Base-by-base conservation (phyloP, 768 basidiomycete genomes). In the Termitomyces sp. region DNA sequence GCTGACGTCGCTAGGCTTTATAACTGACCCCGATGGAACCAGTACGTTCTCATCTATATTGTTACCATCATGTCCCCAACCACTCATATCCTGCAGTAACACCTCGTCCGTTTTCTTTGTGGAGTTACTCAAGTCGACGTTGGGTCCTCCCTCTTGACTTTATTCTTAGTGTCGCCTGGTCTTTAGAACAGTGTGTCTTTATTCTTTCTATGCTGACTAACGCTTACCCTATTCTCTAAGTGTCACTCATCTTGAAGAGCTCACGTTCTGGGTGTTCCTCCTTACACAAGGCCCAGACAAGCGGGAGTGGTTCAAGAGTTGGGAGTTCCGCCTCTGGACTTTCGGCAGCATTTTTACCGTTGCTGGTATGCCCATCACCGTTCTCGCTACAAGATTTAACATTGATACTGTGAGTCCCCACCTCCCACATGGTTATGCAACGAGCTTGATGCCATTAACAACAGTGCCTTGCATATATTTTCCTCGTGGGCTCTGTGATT, bases 201-300 rank as follows among this genome's bases (percentile, higher is more conserved):
- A 24, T 49, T 39, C n/a, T 29, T 46, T 16, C 55, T 13, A 46
- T 56, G 47, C 44, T 34, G 39, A 5, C 26, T 58, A 39, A 56
- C 46, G 49, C 20, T 57, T 47, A 20, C n/a, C 62, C 49, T 46
- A 26, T 39, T 36, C 31, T 10, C 46, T 10, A 59, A 91, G 89
- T 14, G 78, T 89, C 37, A 90, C 91, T 2, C 90, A 92, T 70
- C 79, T 92, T 29, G 90, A 93, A 84, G 90, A 91, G 67, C 77
- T 92, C 14, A 76, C 85, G 0, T 92, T 92, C 65, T 93, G 91
- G 91, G 65, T 92, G 29, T 93, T 92, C 68, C 79, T 93, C 22
- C 78, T 91, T 31, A 82, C 90, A 61, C 90, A 92, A 71, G 86
- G 87, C 4, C 86, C 87, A 0, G 72, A 76, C 44, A 82, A 85